A percentile compares a stretch with the other conserved stretches of the same genome.
phyloP scores from a whole-genome alignment of 2,329 filamentous ascomycete genomes.

The Cladosporium sphaerospermum region DNA sequence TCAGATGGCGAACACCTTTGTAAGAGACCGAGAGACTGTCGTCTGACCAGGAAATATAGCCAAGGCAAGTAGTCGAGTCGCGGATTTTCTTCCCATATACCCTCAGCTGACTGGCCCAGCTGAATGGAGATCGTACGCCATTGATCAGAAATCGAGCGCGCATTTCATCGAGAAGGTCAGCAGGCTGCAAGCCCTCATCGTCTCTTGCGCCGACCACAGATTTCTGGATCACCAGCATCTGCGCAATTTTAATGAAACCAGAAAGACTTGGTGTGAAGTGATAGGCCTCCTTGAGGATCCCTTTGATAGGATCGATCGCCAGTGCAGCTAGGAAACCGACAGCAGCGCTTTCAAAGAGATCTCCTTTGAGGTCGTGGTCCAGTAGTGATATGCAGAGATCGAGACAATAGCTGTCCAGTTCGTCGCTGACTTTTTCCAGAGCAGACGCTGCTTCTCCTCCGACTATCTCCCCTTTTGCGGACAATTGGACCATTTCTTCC shows the following conservation, averaged over 20 bases:
- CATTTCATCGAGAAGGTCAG: conserved; percentile 17
- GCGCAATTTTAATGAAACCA: conserved; percentile 18
- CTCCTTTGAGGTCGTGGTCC: conserved; percentile 15
- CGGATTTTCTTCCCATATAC: neutral
- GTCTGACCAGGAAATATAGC: neutral
- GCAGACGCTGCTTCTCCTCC: neutral
- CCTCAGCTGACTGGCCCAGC: neutral
- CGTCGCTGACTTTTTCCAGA: neutral
- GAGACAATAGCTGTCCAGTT: conserved; percentile 10
- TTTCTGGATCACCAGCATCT: conserved; percentile 19
- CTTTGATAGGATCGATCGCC: conserved; percentile 9
- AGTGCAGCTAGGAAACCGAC: conserved; percentile 18
- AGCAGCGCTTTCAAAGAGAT: conserved; percentile 16
- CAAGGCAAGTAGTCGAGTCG: neutral
- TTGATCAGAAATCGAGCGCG: conserved; percentile 15
- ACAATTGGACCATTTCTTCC: neutral
- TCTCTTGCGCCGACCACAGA: conserved; percentile 2
- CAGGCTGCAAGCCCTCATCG: neutral
- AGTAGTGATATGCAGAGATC: conserved; percentile 17
- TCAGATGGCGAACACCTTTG: neutral
- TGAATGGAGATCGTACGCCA: conserved; percentile 11
- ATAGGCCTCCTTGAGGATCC: conserved; percentile 11
- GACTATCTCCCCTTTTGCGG: neutral
- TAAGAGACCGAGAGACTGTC: neutral
- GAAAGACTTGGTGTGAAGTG: conserved; percentile 16